Percentiles rank a stretch among this genome's conserved stretches.
Evolutionary conservation across 1,284 basidiomycete genomes (phyloP).

Genomic region (Cutaneotrichosporon dermatis): DNA sequence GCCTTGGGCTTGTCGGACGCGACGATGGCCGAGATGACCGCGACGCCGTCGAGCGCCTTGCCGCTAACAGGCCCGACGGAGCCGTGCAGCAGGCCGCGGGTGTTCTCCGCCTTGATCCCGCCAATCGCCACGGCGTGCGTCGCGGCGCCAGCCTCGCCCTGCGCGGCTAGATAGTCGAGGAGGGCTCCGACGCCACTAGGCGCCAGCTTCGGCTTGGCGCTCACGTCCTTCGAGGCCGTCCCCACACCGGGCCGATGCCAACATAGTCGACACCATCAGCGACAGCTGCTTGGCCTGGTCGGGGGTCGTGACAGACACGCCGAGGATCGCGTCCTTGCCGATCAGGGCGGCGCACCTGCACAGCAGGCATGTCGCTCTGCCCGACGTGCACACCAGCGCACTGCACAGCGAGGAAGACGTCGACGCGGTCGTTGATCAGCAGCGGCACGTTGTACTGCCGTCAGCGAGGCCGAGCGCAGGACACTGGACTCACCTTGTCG

Average conservation of each 20-base stretch:
- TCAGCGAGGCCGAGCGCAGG: neutral
- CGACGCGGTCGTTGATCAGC: constrained; percentile 87
- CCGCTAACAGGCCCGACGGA: constrained; percentile 59
- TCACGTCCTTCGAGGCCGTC: constrained; percentile 67
- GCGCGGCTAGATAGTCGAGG: constrained; percentile 57
- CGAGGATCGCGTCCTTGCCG: constrained; percentile 68
- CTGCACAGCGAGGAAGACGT: constrained; percentile 72
- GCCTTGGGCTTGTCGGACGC: constrained; percentile 60
- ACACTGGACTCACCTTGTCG: constrained; percentile 52
- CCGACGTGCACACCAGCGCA: constrained; percentile 85
- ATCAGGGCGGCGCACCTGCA: constrained; percentile 64
- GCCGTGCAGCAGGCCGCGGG: constrained; percentile 67
- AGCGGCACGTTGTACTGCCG: constrained; percentile 69
- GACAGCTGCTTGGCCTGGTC: constrained; percentile 57
- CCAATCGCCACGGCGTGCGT: constrained; percentile 78
- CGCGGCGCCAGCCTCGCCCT: constrained; percentile 50
- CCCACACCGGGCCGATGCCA: constrained; percentile 77
- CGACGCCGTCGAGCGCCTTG: constrained; percentile 67
- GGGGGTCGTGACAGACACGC: constrained; percentile 71
- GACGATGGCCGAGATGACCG: constrained; percentile 86
- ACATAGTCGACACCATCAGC: constrained; percentile 71
- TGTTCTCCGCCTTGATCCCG: constrained; percentile 72
- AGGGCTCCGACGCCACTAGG: constrained; percentile 63
- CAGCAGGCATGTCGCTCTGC: constrained; percentile 79
- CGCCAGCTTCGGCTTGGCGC: constrained; percentile 56